A percentile compares a stretch with the other conserved stretches of the same genome.
phyloP scores from a whole-genome alignment of 2,329 filamentous ascomycete species.

The Trichoderma pleuroti region DNA sequence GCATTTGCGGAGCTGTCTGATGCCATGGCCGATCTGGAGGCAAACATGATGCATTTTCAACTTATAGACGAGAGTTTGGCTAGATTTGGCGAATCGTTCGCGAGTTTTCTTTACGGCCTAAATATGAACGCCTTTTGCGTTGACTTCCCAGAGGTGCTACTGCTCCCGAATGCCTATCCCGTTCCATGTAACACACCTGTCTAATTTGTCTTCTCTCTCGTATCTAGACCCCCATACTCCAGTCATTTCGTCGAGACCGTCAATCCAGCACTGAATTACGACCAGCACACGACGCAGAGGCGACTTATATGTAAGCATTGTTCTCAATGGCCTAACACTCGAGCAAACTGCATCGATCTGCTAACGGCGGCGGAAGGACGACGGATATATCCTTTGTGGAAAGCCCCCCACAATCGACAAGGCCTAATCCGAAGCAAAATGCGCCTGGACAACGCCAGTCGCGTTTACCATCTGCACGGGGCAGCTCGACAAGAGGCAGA shows the following conservation, averaged over 20 bases:
- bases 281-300: conserved; percentile 57
- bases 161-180: background rate
- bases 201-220: background rate
- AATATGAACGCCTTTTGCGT: conserved; percentile 99
- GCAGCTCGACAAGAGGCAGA: conserved; percentile 34
- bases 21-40: conserved; percentile 90
- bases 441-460: conserved; percentile 44
- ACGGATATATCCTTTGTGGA: conserved; percentile 90
- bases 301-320: conserved; percentile 72
- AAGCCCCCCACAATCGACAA: conserved; percentile 63
- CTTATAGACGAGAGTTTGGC: conserved; percentile 87
- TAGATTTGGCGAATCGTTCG: conserved; percentile 93
- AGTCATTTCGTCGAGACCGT: conserved; percentile 72
- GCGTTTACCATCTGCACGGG: conserved; percentile 46
- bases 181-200: background rate
- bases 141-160: conserved; percentile 81
- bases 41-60: conserved; percentile 96
- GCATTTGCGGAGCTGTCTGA: conserved; percentile 92
- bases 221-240: conserved; percentile 69
- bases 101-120: conserved; percentile 88
- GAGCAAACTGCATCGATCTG: background rate
- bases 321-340: background rate
- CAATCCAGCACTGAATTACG: conserved; percentile 32
- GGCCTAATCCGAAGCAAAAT: conserved; percentile 45
- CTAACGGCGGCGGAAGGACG: conserved; percentile 54